Evolutionary conservation across 306 rosid genomes (phyloP).

Genomic region (Acmispon strigosus): DNA sequence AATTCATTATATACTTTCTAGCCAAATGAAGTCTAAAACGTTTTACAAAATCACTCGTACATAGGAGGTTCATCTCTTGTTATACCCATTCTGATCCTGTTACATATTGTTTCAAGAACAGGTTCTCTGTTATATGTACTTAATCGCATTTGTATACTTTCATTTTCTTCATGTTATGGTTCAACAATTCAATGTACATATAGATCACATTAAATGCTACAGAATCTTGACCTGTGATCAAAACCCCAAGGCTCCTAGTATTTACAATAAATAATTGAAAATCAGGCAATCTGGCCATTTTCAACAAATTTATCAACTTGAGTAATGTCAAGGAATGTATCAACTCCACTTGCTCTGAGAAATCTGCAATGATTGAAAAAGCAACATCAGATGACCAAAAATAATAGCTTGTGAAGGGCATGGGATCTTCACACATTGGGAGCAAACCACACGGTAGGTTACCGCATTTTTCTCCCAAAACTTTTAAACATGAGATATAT

Average conservation of each 20-base stretch:
- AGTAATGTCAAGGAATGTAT: slow-evolving; percentile 46
- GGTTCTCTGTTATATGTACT: background rate
- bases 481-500: no score
- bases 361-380: slow-evolving; percentile 38
- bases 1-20: no score
- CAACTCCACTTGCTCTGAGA: slow-evolving; percentile 51
- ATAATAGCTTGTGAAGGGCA: no score
- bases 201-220: background rate
- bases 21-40: no score
- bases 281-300: slow-evolving; percentile 25
- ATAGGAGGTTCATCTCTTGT: background rate
- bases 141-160: background rate
- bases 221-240: background rate
- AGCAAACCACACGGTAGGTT: no score
- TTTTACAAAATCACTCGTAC: no score
- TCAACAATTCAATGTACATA: background rate
- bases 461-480: no score
- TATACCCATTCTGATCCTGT: background rate
- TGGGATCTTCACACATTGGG: no score
- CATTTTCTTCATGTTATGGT: background rate
- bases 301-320: slow-evolving; percentile 41
- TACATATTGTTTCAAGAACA: background rate
- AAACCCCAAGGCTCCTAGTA: background rate
- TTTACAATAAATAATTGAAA: background rate
- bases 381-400: background rate